A percentile compares a stretch with the other conserved stretches of the same genome.
phyloP scores from a whole-genome alignment of 1,284 basidiomycete species.

The Cutaneotrichosporon sp. region DNA sequence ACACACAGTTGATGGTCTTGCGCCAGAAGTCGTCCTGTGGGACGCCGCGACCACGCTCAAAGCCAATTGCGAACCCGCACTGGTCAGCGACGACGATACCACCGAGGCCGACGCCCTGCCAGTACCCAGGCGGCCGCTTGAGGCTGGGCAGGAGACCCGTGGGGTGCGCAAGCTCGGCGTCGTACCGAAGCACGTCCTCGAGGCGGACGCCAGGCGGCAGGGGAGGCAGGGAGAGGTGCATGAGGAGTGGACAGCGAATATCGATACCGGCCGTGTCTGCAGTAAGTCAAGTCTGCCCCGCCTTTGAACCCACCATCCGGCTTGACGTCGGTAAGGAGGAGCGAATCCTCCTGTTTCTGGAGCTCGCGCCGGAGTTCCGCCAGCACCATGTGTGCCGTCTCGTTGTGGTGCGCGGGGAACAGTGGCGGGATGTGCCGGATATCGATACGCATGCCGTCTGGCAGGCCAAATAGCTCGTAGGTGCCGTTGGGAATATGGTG shows the following conservation, averaged over 20 bases:
- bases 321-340: slow-evolving; percentile 30
- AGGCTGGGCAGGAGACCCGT: slow-evolving; percentile 36
- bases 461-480: slow-evolving; percentile 67
- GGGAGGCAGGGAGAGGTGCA: slow-evolving; percentile 41
- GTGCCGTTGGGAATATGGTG: slow-evolving; percentile 72
- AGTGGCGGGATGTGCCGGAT: slow-evolving; percentile 62
- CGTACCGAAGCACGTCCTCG: slow-evolving; percentile 32
- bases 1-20: slow-evolving; percentile 75
- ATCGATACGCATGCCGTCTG: slow-evolving; percentile 51
- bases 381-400: slow-evolving; percentile 60
- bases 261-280: slow-evolving; percentile 15
- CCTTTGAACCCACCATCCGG: slow-evolving; percentile 41
- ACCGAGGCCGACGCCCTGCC: slow-evolving; percentile 50
- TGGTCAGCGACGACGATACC: slow-evolving; percentile 67
- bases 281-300: no score
- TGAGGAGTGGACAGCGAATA: slow-evolving; percentile 32
- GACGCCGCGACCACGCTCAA: slow-evolving; percentile 63
- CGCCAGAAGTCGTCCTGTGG: slow-evolving; percentile 61
- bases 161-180: slow-evolving; percentile 36
- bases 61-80: slow-evolving; percentile 67
- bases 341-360: slow-evolving; percentile 24
- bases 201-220: slow-evolving; percentile 26
- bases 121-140: slow-evolving; percentile 32
- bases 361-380: slow-evolving; percentile 56
- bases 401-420: slow-evolving; percentile 45